These are phyloP conservation scores for Astrephomene gubernaculifera DNA, from an alignment of 139 green algal genomes.

Conservation along the genomic window DNA sequence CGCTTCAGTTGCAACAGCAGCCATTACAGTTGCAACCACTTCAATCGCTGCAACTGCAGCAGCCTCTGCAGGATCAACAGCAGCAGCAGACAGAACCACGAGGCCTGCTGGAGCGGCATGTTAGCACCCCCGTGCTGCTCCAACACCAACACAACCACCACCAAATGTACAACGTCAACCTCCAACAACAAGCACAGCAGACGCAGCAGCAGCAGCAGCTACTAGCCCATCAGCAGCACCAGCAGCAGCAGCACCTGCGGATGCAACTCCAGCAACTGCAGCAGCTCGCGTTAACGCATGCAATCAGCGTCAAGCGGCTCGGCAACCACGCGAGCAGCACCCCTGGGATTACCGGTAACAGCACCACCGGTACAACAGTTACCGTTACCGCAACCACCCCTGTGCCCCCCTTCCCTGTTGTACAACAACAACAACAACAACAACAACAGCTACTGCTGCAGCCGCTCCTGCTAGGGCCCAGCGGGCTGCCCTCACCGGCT, in stretches of 20 bases:
- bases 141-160: too few species aligned
- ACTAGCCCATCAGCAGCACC: neutral
- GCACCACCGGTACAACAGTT: too few species aligned
- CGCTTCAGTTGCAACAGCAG: neutral
- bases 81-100: too few species aligned
- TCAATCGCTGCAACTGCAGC: neutral
- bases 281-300: neutral
- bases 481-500: neutral
- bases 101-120: too few species aligned
- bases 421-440: constrained; percentile 28
- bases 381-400: too few species aligned
- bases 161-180: too few species aligned
- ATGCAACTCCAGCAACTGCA: neutral
- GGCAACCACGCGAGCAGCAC: too few species aligned
- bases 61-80: neutral
- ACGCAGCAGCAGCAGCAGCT: neutral
- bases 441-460: neutral
- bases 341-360: too few species aligned
- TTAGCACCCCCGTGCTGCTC: too few species aligned
- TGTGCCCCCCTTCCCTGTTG: too few species aligned
- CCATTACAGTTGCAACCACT: neutral
- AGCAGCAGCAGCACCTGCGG: neutral
- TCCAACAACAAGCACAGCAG: neutral
- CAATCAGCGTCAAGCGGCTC: too few species aligned
- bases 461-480: neutral